Percentiles rank a stretch among this genome's conserved stretches.
These are phyloP conservation scores for Phytopythium sindhum DNA, from an alignment of 352 stramenopile genomes.

Conservation along the genomic window DNA sequence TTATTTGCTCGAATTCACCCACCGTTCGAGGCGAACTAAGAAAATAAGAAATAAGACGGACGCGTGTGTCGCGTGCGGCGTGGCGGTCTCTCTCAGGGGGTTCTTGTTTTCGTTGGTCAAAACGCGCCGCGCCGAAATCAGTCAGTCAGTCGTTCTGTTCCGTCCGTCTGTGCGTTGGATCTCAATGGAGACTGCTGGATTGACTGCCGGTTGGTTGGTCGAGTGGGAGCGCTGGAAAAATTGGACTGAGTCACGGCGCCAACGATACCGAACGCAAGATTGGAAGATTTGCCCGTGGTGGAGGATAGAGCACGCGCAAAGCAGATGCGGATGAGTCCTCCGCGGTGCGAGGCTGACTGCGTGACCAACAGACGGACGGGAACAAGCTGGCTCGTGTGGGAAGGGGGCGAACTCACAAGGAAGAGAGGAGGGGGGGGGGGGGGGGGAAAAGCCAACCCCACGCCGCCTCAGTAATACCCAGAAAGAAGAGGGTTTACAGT, in stretches of 20 bases:
- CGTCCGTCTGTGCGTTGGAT: background rate
- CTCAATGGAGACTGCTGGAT: background rate
- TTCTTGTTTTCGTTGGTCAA: constrained; percentile 3
- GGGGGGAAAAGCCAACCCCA: too few relatives aligned
- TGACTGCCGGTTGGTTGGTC: constrained; percentile 7
- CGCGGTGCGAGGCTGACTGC: background rate
- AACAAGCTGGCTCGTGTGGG: background rate
- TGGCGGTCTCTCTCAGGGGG: too few relatives aligned
- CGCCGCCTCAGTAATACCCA: background rate
- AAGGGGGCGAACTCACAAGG: background rate
- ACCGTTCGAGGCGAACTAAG: background rate
- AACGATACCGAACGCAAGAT: background rate
- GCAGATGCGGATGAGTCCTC: background rate
- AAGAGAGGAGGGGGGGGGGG: background rate
- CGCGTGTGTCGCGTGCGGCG: background rate
- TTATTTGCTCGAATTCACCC: background rate
- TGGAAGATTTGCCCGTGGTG: background rate
- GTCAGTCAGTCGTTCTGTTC: background rate
- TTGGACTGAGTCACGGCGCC: constrained; percentile 7
- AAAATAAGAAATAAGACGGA: constrained; percentile 3
- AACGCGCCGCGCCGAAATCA: background rate
- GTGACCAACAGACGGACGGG: background rate
- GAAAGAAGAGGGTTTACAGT: background rate
- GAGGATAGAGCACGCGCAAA: background rate
- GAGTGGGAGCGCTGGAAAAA: constrained; percentile 7